A percentile compares a stretch with the other conserved stretches of the same genome.
phyloP scores from a whole-genome alignment of 306 rosid species.

The Sicyos edulis region DNA sequence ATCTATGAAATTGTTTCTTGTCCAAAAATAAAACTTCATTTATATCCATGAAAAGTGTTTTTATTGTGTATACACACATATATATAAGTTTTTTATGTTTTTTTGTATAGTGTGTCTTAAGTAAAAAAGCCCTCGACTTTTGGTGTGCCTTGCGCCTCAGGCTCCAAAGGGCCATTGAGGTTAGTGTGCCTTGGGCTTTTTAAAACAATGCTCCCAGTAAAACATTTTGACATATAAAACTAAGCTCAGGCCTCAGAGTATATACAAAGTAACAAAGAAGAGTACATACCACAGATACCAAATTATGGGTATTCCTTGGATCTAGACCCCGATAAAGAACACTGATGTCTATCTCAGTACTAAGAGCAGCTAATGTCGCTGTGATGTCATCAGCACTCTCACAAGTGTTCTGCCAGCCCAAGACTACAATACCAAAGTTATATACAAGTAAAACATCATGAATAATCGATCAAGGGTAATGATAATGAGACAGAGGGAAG shows the following conservation, averaged over 20 bases:
- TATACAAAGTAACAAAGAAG: conserved; percentile 48
- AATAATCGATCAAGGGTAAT: neutral
- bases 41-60: no score
- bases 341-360: conserved; percentile 66
- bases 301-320: conserved; percentile 54
- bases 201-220: no score
- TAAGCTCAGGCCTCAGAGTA: neutral
- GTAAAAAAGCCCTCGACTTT: no score
- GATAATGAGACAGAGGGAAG: neutral
- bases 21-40: no score
- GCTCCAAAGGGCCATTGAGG: no score
- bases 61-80: no score
- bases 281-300: conserved; percentile 92
- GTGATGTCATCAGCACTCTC: conserved; percentile 77
- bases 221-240: neutral
- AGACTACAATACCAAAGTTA: conserved; percentile 47
- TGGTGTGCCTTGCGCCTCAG: no score
- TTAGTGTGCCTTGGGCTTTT: no score
- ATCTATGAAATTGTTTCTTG: no score
- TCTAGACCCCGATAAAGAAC: conserved; percentile 82
- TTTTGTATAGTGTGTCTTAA: no score
- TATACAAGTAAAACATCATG: conserved; percentile 4
- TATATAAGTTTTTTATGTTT: no score
- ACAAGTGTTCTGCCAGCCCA: conserved; percentile 93
- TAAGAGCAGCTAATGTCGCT: conserved; percentile 67